Evolutionary conservation across 2,329 filamentous ascomycete species (phyloP).

Genomic region (Stagonosporopsis vannaccii): DNA sequence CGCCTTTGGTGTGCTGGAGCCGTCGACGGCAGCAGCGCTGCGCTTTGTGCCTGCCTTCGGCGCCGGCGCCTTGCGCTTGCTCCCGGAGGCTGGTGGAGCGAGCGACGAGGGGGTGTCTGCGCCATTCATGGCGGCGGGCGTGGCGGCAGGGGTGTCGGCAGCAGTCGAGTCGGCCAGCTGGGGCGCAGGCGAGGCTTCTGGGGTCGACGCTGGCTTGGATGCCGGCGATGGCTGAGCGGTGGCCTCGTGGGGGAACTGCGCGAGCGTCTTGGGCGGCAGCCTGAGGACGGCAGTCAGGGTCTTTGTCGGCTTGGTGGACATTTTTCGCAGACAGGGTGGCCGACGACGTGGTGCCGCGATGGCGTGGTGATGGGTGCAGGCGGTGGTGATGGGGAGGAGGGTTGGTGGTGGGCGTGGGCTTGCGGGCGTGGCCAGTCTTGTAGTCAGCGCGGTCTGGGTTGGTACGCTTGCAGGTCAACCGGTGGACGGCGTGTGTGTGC

Average conservation of each 20-base stretch:
- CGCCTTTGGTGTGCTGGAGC: slow-evolving; percentile 63
- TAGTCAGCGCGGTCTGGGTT: slow-evolving; percentile 22
- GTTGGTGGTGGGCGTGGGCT: slow-evolving; percentile 10
- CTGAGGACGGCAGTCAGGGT: slow-evolving; percentile 43
- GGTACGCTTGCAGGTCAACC: slow-evolving; percentile 14
- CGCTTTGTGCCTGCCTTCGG: slow-evolving; percentile 71
- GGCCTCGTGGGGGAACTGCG: slow-evolving; percentile 39
- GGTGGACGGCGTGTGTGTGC: slow-evolving; percentile 8
- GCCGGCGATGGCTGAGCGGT: slow-evolving; percentile 31
- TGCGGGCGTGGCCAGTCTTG: slow-evolving; percentile 6
- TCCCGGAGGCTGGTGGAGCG: slow-evolving; percentile 60
- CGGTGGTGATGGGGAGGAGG: slow-evolving; percentile 17
- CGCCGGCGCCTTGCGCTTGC: slow-evolving; percentile 81
- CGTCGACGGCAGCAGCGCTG: slow-evolving; percentile 63
- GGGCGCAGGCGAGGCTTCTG: slow-evolving; percentile 42
- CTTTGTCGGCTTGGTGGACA: slow-evolving; percentile 45
- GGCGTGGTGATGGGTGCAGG: slow-evolving; percentile 24
- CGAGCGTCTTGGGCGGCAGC: slow-evolving; percentile 41
- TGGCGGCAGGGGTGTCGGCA: slow-evolving; percentile 52
- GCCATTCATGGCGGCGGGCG: slow-evolving; percentile 44
- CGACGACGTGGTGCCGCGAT: slow-evolving; percentile 32
- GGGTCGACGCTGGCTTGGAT: slow-evolving; percentile 50
- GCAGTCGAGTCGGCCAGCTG: slow-evolving; percentile 48
- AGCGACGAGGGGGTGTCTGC: slow-evolving; percentile 49
- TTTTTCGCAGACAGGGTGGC: slow-evolving; percentile 36